phyloP scores from a whole-genome alignment of 306 rosid genomes.

The Quercus suber region DNA sequence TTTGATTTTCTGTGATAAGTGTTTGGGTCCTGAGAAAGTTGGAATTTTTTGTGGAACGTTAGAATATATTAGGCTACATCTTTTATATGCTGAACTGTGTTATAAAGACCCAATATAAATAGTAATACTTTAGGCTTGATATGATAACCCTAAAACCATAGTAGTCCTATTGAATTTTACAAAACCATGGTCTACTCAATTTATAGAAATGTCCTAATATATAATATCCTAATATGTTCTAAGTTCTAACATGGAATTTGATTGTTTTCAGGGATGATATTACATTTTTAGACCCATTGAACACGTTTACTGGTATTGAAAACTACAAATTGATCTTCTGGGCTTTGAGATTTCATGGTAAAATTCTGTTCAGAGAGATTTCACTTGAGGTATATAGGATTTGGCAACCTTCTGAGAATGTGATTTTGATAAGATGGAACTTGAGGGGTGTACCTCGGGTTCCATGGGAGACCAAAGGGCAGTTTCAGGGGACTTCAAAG shows the following conservation, averaged over 20 bases:
- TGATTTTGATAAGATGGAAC: slow-evolving; percentile 84
- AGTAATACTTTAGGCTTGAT: no score
- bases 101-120: no score
- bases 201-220: no score
- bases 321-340: slow-evolving; percentile 88
- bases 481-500: slow-evolving; percentile 92
- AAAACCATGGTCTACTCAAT: no score
- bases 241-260: slow-evolving; percentile 5
- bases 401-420: slow-evolving; percentile 97
- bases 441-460: slow-evolving; percentile 83
- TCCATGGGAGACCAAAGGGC: slow-evolving; percentile 91
- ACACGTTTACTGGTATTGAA: slow-evolving; percentile 81
- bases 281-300: slow-evolving; percentile 75
- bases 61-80: no score
- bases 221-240: no score
- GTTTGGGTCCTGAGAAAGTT: slow-evolving; percentile 15
- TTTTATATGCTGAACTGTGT: no score
- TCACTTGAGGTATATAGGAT: slow-evolving; percentile 72
- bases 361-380: slow-evolving; percentile 73
- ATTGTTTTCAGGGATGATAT: slow-evolving; percentile 76
- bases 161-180: no score
- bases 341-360: slow-evolving; percentile 91
- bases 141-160: no score
- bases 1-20: background rate
- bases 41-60: background rate